phyloP scores from a whole-genome alignment of 2,329 filamentous ascomycete genomes.

The Dendryphion nanum region DNA sequence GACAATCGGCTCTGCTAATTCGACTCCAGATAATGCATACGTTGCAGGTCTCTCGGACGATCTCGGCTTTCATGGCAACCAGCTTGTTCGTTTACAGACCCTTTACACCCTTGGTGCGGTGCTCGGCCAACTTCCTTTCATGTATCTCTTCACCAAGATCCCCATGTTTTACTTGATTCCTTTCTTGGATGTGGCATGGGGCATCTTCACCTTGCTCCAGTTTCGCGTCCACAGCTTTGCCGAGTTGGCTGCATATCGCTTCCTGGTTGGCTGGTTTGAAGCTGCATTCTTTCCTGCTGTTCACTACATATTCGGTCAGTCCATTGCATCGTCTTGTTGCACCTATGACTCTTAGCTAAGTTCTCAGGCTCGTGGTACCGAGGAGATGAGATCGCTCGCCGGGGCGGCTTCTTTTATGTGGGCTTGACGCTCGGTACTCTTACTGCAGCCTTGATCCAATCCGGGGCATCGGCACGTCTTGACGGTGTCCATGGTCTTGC shows the following conservation, averaged over 20 bases:
- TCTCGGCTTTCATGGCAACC: neutral
- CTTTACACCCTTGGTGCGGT: slow-evolving; percentile 53
- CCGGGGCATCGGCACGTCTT: slow-evolving; percentile 48
- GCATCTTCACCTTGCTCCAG: slow-evolving; percentile 57
- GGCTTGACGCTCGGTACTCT: slow-evolving; percentile 53
- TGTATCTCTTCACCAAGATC: slow-evolving; percentile 47
- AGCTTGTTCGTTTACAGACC: slow-evolving; percentile 1
- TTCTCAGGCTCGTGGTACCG: slow-evolving; percentile 50
- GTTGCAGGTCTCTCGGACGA: neutral
- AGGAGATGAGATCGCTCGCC: slow-evolving; percentile 41
- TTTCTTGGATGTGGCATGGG: slow-evolving; percentile 54
- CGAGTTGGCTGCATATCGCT: slow-evolving; percentile 54
- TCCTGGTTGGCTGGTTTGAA: slow-evolving; percentile 56
- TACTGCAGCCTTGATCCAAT: slow-evolving; percentile 51
- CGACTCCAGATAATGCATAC: neutral
- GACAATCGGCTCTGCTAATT: neutral
- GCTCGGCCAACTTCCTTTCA: slow-evolving; percentile 52
- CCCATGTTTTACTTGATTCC: slow-evolving; percentile 54
- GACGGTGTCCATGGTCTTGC: slow-evolving; percentile 51
- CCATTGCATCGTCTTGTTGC: neutral
- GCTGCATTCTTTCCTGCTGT: slow-evolving; percentile 42
- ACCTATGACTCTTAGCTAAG: neutral
- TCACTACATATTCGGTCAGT: slow-evolving; percentile 25
- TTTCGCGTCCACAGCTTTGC: slow-evolving; percentile 50
- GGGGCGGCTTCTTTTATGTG: slow-evolving; percentile 54